Evolutionary conservation across 2,329 filamentous ascomycete genomes (phyloP).

Genomic region (Dactylellina haptotyla): DNA sequence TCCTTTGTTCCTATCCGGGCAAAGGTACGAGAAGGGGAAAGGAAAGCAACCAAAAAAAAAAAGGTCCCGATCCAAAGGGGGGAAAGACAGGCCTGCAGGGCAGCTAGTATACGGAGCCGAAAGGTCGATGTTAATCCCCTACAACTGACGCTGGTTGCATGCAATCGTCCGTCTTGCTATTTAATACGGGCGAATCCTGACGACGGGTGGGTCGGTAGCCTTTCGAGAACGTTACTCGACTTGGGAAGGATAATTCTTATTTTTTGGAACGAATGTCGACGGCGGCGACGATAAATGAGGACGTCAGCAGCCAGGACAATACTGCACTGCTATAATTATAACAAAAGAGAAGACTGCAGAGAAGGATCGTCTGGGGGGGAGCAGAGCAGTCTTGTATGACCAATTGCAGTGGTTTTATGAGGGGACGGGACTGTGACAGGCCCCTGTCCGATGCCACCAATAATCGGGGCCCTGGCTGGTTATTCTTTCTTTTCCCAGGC

Average conservation of each 20-base stretch:
- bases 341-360: too few species aligned
- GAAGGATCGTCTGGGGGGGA: background rate
- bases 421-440: constrained; percentile 49
- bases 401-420: constrained; percentile 43
- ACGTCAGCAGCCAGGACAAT: too few species aligned
- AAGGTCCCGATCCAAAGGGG: constrained; percentile 31
- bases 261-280: constrained; percentile 48
- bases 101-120: constrained; percentile 44
- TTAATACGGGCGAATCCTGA: constrained; percentile 12
- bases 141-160: constrained; percentile 8
- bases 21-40: constrained; percentile 50
- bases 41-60: too few species aligned
- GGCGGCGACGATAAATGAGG: too few species aligned
- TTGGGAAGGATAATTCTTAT: too few species aligned
- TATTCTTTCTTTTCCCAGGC: constrained; percentile 37
- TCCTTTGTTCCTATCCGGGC: constrained; percentile 33
- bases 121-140: constrained; percentile 32
- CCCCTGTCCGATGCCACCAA: constrained; percentile 50
- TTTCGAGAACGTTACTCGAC: constrained; percentile 50
- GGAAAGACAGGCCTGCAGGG: constrained; percentile 29
- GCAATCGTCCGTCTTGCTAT: constrained; percentile 20
- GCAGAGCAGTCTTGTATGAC: constrained; percentile 12
- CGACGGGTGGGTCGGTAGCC: constrained; percentile 28
- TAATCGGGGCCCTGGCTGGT: constrained; percentile 25
- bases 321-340: too few species aligned